A percentile compares a stretch with the other conserved stretches of the same genome.
These are phyloP conservation scores for Aspergillus candidus DNA, from an alignment of 2,329 filamentous ascomycete genomes.

Conservation along the genomic window DNA sequence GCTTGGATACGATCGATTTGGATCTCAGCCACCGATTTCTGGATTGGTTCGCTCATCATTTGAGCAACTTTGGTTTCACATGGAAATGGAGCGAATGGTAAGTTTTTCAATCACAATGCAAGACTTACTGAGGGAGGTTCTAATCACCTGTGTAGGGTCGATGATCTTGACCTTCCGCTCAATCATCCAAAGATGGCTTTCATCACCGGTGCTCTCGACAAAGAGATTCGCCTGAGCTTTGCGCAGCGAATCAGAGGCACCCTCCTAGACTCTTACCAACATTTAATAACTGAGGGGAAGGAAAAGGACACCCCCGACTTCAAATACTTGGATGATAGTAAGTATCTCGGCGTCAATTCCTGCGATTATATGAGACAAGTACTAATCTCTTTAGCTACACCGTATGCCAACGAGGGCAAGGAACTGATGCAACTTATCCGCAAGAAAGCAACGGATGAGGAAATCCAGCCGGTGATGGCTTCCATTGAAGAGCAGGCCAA, in stretches of 20 bases:
- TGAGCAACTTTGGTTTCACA: constrained; percentile 98
- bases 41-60: constrained; percentile 96
- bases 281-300: constrained; percentile 75
- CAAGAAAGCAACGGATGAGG: constrained; percentile 77
- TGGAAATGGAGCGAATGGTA: constrained; percentile 99
- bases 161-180: constrained; percentile 70
- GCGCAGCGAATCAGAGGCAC: constrained; percentile 94
- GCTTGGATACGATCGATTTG: constrained; percentile 73
- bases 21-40: constrained; percentile 82
- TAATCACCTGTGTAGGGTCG: constrained; percentile 49
- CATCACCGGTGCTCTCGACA: constrained; percentile 83
- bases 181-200: constrained; percentile 89
- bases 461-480: constrained; percentile 75
- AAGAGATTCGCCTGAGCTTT: constrained; percentile 94
- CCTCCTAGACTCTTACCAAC: constrained; percentile 74
- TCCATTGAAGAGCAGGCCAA: constrained; percentile 73
- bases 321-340: constrained; percentile 75
- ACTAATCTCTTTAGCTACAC: constrained; percentile 51
- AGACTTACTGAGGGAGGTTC: constrained; percentile 1
- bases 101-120: constrained; percentile 18
- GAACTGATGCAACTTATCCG: constrained; percentile 73
- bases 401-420: constrained; percentile 77
- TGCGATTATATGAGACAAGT: constrained; percentile 8
- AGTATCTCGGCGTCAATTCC: constrained; percentile 26
- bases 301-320: constrained; percentile 95